Conservation (phyloP, 805 yeast genomes). For the Yamadazyma sp. region DNA sequence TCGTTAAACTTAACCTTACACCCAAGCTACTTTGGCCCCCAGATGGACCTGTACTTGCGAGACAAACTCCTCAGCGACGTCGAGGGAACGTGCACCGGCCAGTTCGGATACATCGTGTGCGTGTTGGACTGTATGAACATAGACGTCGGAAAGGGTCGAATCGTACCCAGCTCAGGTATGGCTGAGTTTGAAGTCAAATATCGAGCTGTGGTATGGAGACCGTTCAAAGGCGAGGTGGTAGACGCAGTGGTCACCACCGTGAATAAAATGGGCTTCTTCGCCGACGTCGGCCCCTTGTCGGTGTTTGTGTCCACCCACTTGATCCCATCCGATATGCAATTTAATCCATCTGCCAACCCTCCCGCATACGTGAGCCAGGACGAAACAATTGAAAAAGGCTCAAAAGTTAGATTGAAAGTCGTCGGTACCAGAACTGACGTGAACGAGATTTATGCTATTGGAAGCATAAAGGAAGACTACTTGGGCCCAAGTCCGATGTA, state of each 20-base stretch:
- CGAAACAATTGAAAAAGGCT: constrained; percentile 91
- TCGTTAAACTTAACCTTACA: constrained; percentile 90
- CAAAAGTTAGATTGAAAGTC: constrained; percentile 89
- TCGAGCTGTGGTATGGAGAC: constrained; percentile 96
- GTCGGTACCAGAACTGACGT: constrained; percentile 98
- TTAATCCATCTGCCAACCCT: constrained; percentile 93
- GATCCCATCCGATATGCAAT: constrained; percentile 91
- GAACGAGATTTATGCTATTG: constrained; percentile 95
- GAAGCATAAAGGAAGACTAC: constrained; percentile 96
- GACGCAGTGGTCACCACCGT: constrained; percentile 95
- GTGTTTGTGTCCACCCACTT: constrained; percentile 94
- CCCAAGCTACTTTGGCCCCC: constrained; percentile 97
- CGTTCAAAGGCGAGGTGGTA: constrained; percentile 98
- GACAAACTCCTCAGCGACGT: constrained; percentile 91
- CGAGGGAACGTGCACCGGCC: constrained; percentile 98
- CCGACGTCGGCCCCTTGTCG: constrained; percentile 95
- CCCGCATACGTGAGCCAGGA: constrained; percentile 97
- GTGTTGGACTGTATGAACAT: constrained; percentile 92
- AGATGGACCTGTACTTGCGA: constrained; percentile 90
- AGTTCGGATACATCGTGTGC: constrained; percentile 95
- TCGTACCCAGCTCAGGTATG: constrained; percentile 87
- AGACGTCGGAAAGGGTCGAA: constrained; percentile 92
- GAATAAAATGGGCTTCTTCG: constrained; percentile 93
- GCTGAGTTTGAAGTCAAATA: constrained; percentile 97
- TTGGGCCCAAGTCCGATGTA: constrained; percentile 68